Evolutionary conservation across 1,284 basidiomycete species (phyloP), one percentile per base, ranked within the genome.

Genomic region (Papiliotrema terrestris): DNA sequence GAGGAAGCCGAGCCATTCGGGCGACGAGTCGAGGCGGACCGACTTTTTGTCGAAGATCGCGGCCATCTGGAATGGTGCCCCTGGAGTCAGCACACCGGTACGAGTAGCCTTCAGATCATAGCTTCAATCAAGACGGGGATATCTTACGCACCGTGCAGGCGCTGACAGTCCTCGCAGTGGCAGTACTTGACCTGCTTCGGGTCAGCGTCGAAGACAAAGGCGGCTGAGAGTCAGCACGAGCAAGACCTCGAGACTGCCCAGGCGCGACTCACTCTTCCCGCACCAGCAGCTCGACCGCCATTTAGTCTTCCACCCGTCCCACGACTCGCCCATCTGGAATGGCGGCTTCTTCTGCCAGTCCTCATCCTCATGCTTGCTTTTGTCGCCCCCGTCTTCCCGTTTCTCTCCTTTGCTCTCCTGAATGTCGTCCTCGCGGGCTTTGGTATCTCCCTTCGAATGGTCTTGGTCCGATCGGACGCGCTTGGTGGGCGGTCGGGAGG

Each of bases 261-360:
- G 17, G 6, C 3, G 6, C 5, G 15, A 57, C 65, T 54, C 55
- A 68, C 68, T 62, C 56, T 68, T 66, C 8, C 63, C 61, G 51
- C 68, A 70, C 66, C 66, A 67, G 52, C 68, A 70, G 52, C 65
- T 65, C 49, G 59, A 49, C 36, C 66, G 56, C 62, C 63, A 70
- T 32, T 60, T 65, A 2, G 58, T 65, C 53, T 57, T 56, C 60
- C 61, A 70, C 1, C 58, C 66, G 4, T 67, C 61, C 59, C 59
- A 59, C 41, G 58, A 58, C 36, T 52, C 43, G 1, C 60, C 62
- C 3, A 55, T 36, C 14, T 25, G 45, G 54, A 63, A 70, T 14
- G 68, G 68, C 23, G 60, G 49, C 35, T 61, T 32, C 23, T 45
- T 60, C 43, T 62, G 37, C 66, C 66, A 70, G 41, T 65, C 66